Evolutionary conservation across 306 rosid species (phyloP), one percentile per base, ranked within the genome.

Genomic region (Luffa acutangula): DNA sequence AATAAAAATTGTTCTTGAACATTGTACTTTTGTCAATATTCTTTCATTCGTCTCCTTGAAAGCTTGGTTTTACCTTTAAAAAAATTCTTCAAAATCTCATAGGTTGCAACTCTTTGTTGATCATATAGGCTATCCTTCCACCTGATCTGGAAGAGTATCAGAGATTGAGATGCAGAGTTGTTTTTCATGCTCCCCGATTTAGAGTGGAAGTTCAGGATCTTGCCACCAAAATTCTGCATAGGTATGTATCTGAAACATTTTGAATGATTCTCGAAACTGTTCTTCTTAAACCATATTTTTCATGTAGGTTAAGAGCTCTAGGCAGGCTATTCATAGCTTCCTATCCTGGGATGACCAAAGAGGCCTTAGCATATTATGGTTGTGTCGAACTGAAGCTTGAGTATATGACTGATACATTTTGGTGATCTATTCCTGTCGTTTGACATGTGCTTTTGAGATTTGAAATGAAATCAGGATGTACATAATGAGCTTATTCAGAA

Each of bases 331-430:
- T 90, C 85, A 84, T 95, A 80, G 99, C 97, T 66, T 93, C 85
- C 80, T 95, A 95, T 81, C 97, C 97, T 56, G 99, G 99, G 78
- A 87, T 95, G 97, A 93, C 97, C 12, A 90, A 97, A 84, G 99
- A 95, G 20, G 89, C 97, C 79, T 87, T 95, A 82, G 97, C 99
- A 6, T 83, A 89, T 87, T 91, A 92, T 64, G 99, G 99, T 63
- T 95, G 99, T 84, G 97, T 97, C 0, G 97, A 91, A 83, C 97
- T 95, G 13, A 71, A 77, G 54, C 51, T 34, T 13, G 77, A 70
- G 15, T 84, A 65, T 62, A 71, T 79, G 59, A 73, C 63, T 48
- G 34, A 33, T 80, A 54, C 49, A 17, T 71, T 21, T 79, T 31
- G 31, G 77, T 67, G 54, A 62, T 64, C 41, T 59, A 74, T 72